These are phyloP conservation scores for Colletotrichum sansevieriae DNA, from an alignment of 2,329 filamentous ascomycete genomes.

Conservation along the genomic window DNA sequence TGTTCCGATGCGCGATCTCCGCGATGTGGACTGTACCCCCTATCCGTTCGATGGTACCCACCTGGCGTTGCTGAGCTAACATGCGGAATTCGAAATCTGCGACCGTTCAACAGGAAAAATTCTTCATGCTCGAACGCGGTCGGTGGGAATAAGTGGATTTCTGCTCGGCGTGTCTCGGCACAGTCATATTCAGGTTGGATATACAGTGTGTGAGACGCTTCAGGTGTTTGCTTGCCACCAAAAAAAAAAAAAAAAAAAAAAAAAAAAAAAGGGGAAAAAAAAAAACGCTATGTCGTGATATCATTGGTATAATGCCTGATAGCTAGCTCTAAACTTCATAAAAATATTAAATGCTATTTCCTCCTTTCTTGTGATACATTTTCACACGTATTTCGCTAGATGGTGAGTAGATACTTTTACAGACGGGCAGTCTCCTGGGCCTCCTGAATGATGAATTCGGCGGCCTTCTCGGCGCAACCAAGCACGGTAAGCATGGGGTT, in stretches of 20 bases:
- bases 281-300: conserved; percentile 31
- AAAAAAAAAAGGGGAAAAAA: too few relatives aligned
- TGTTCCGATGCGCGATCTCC: too few relatives aligned
- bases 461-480: conserved; percentile 84
- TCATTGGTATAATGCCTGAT: conserved; percentile 42
- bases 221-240: conserved; percentile 1
- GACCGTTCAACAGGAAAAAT: background rate
- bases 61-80: too few relatives aligned
- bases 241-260: too few relatives aligned
- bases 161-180: conserved; percentile 1
- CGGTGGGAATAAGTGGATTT: background rate
- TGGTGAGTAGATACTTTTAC: conserved; percentile 23
- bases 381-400: conserved; percentile 1
- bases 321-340: conserved; percentile 29
- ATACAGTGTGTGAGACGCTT: background rate
- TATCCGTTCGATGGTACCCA: too few relatives aligned
- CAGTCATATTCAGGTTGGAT: background rate
- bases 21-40: too few relatives aligned
- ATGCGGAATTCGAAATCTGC: too few relatives aligned
- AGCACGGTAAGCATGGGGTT: conserved; percentile 94
- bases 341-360: conserved; percentile 31
- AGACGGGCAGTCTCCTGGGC: conserved; percentile 49
- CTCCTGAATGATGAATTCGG: conserved; percentile 84
- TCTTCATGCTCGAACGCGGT: background rate
- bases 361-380: conserved; percentile 4